Base-by-base conservation (phyloP, 495 filamentous ascomycete genomes). In the Baudoinia panamericana region DNA sequence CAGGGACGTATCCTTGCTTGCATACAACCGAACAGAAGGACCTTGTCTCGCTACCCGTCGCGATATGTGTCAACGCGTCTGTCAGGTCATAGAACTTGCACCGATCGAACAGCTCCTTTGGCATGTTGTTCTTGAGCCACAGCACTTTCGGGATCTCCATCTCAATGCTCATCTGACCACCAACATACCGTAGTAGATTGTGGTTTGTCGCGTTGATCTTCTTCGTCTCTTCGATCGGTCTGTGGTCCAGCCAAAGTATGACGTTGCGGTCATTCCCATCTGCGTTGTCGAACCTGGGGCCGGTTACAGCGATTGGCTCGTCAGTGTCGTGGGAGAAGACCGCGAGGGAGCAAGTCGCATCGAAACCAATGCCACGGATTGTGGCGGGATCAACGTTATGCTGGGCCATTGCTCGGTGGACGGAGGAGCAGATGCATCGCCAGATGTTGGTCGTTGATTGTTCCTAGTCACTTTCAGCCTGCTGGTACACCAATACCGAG, bases 71-170 rank as follows among this genome's bases (percentile, higher is more conserved):
- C 40, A 97, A 65, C n/a, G 81, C 90, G 61, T 97, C 90, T 0
- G 76, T 75, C 50, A 97, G 60, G 54, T 97, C 90, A 56, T 88
- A 97, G 56, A 97, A 97, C 56, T 92, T 93, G 73, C 87, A 94
- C 39, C 78, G 74, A 33, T 75, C 75, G 55, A 94, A 97, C 10
- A 88, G 65, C 41, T 90, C 83, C 36, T 76, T 67, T n/a, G 90
- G 82, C 90, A 97, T 95, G 61, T 95, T 69, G 55, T 92, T 90
- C 69, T 96, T 95, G 50, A 97, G 65, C 90, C 90, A 97, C 18
- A 96, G 67, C 1, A 94, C 84, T 56, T 97, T 97, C 18, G 90
- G 90, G 19, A 95, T 85, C 57, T 97, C 90, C 90, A 97, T 97
- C 66, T 97, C 90, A 49, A 93, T 82, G 52, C 82, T 92, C 90